A percentile compares a stretch with the other conserved stretches of the same genome.
These are phyloP conservation scores for Mucor indicus DNA, from an alignment of 371 early-diverging fungal genomes.

Conservation along the genomic window DNA sequence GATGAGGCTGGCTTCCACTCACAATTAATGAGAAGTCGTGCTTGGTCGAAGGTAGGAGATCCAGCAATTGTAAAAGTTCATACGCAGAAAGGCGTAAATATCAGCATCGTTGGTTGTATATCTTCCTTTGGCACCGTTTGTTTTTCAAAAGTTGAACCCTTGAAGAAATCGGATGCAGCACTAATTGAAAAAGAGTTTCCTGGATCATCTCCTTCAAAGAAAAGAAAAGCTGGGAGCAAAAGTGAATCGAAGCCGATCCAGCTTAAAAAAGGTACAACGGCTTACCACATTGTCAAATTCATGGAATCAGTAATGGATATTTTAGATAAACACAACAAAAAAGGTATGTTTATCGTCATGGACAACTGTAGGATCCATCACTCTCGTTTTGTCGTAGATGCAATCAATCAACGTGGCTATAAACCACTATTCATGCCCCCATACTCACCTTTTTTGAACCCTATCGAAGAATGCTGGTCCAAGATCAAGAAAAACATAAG, in stretches of 20 bases:
- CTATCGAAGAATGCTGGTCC: conserved; percentile 7
- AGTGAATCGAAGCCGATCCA: conserved; percentile 3
- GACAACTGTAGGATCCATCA: no score
- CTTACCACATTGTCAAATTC: no score
- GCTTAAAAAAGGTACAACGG: no score
- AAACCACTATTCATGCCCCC: no score
- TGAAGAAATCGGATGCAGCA: no score
- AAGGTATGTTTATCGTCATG: no score
- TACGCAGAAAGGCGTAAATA: conserved; percentile 6
- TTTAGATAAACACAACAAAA: no score
- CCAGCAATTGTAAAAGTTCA: conserved; percentile 11
- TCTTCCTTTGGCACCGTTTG: neutral
- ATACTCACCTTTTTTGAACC: conserved; percentile 10
- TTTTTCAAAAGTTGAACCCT: neutral
- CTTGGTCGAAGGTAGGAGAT: conserved; percentile 16
- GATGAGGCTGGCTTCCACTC: conserved; percentile 11
- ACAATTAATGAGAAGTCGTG: conserved; percentile 12
- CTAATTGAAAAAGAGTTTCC: no score
- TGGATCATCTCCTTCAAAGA: no score
- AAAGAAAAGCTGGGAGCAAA: conserved; percentile 1
- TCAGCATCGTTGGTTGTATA: conserved; percentile 8
- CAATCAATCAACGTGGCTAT: no score
- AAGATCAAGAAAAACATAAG: neutral
- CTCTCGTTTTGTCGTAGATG: no score
- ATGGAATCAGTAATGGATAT: no score